Conservation (phyloP, 2,329 filamentous ascomycete species). For the Ceratocystiopsis brevicomis region DNA sequence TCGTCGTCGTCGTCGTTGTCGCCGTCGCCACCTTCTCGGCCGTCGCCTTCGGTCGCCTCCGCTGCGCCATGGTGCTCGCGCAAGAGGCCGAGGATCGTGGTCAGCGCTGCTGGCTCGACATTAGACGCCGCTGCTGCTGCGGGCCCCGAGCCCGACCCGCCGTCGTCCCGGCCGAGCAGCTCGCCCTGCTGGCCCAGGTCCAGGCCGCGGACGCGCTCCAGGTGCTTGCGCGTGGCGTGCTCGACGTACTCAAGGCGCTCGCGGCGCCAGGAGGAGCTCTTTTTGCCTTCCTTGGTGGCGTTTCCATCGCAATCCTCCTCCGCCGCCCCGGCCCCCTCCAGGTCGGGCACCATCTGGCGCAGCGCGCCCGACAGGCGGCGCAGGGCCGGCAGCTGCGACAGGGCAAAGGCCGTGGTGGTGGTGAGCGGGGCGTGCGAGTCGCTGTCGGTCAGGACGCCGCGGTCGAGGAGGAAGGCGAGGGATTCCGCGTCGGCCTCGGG, state of each 20-base stretch:
- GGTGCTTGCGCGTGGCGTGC: slow-evolving; percentile 52
- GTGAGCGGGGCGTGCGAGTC: slow-evolving; percentile 38
- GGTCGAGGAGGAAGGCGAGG: slow-evolving; percentile 39
- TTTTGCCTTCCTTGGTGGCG: slow-evolving; percentile 2
- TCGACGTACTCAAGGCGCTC: slow-evolving; percentile 73
- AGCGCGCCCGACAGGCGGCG: slow-evolving; percentile 44
- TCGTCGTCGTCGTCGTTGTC: neutral
- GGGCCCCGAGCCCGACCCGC: neutral
- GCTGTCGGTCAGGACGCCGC: slow-evolving; percentile 30
- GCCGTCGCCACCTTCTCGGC: neutral
- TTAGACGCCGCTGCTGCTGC: slow-evolving; percentile 28
- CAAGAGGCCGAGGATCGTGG: slow-evolving; percentile 9
- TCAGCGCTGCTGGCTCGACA: slow-evolving; percentile 20
- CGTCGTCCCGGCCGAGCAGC: slow-evolving; percentile 38
- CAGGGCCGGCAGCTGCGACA: slow-evolving; percentile 68
- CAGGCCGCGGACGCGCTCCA: slow-evolving; percentile 51
- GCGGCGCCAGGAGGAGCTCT: slow-evolving; percentile 34
- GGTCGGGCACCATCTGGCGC: slow-evolving; percentile 44
- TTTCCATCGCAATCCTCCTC: slow-evolving; percentile 2
- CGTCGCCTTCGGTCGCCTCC: neutral
- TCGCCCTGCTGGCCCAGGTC: slow-evolving; percentile 43
- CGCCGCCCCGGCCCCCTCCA: slow-evolving; percentile 19
- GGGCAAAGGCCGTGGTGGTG: slow-evolving; percentile 58
- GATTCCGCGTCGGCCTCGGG: slow-evolving; percentile 8
- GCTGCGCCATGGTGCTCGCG: slow-evolving; percentile 4